A percentile compares a stretch with the other conserved stretches of the same genome.
Conservation (phyloP, 2,329 filamentous ascomycete species). For the Penicillium palitans region DNA sequence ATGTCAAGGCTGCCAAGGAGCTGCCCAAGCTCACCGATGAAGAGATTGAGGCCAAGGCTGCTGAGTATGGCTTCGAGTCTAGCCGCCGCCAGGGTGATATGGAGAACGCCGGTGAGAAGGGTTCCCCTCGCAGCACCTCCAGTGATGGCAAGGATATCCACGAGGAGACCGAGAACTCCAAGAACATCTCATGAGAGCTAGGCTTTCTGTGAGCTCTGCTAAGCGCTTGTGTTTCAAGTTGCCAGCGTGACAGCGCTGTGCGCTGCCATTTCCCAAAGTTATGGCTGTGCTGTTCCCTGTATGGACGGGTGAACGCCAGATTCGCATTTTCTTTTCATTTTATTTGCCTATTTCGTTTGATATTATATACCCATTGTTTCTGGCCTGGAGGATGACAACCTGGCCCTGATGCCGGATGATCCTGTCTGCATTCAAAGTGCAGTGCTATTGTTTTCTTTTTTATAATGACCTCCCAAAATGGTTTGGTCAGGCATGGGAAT, state of each 20-base stretch:
- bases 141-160: conserved; percentile 17
- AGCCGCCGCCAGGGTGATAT: conserved; percentile 11
- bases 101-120: conserved; percentile 28
- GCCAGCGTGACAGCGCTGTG: conserved; percentile 16
- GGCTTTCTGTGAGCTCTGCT: not conserved
- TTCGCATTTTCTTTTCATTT: conserved; percentile 7
- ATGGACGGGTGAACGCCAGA: conserved; percentile 1
- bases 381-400: not conserved
- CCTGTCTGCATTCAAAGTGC: conserved; percentile 8
- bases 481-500: conserved; percentile 7
- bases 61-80: conserved; percentile 32
- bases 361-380: conserved; percentile 22
- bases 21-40: conserved; percentile 38
- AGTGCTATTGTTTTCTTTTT: not conserved
- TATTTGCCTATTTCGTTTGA: conserved; percentile 2
- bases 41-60: conserved; percentile 37
- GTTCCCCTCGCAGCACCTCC: conserved; percentile 11
- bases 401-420: not conserved
- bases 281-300: conserved; percentile 7
- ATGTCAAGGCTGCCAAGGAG: conserved; percentile 35
- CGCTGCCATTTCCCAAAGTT: conserved; percentile 11
- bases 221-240: not conserved
- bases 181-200: not conserved
- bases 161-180: conserved; percentile 6
- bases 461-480: conserved; percentile 6